Percentiles rank a stretch among this genome's conserved stretches.
These are phyloP conservation scores for Salix caprea DNA, from an alignment of 345 rosid species.

Conservation along the genomic window DNA sequence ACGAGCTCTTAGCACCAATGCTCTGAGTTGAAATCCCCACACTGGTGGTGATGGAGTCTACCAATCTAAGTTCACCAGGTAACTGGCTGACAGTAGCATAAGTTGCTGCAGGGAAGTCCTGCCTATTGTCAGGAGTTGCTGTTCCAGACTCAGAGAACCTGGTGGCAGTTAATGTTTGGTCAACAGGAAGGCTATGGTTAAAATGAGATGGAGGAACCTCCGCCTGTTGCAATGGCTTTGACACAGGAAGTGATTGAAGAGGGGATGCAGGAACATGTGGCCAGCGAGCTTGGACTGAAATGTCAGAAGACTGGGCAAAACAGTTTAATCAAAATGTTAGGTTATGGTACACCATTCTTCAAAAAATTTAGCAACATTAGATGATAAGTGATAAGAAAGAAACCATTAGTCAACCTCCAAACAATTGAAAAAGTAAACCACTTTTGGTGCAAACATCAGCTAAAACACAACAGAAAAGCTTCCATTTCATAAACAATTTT, in stretches of 20 bases:
- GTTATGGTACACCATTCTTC: background rate
- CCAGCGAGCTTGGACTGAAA: conserved; percentile 77
- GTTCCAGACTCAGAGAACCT: conserved; percentile 47
- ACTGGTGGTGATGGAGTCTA: conserved; percentile 45
- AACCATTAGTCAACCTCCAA: background rate
- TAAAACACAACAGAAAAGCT: background rate
- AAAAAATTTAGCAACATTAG: background rate
- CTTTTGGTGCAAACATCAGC: background rate
- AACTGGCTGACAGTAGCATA: conserved; percentile 43
- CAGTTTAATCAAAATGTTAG: conserved; percentile 18
- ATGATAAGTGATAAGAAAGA: background rate
- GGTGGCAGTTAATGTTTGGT: conserved; percentile 41
- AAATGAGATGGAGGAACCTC: conserved; percentile 57
- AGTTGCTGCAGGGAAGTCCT: conserved; percentile 26
- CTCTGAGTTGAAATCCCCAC: conserved; percentile 32
- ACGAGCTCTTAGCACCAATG: conserved; percentile 36
- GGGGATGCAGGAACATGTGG: conserved; percentile 61
- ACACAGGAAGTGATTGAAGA: conserved; percentile 45
- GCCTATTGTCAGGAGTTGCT: conserved; percentile 37
- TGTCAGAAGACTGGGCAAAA: conserved; percentile 60
- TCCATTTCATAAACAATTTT: background rate
- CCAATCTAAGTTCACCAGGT: conserved; percentile 57
- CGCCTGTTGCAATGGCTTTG: conserved; percentile 57
- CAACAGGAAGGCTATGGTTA: conserved; percentile 45
- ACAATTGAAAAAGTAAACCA: background rate